These are phyloP conservation scores for Umbilicaria muhlenbergii DNA, from an alignment of 495 filamentous ascomycete species.

Conservation along the genomic window DNA sequence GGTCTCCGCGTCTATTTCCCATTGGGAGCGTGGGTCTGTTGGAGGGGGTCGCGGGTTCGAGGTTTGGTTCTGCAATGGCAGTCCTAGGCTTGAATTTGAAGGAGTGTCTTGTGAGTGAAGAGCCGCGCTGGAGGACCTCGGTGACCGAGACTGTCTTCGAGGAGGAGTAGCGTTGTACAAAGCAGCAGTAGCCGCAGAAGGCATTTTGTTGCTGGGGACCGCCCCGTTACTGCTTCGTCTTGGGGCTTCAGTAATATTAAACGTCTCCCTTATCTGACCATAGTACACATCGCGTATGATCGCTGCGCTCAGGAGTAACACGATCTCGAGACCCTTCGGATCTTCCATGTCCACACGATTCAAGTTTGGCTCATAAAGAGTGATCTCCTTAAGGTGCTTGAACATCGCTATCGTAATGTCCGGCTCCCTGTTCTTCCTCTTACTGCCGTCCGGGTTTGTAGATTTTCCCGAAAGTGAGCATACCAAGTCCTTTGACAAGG, in stretches of 20 bases:
- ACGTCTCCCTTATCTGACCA: conserved; percentile 46
- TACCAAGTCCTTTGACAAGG: conserved; percentile 67
- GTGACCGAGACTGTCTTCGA: not conserved
- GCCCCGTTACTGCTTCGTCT: conserved; percentile 9
- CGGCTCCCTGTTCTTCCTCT: conserved; percentile 68
- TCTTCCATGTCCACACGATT: conserved; percentile 86
- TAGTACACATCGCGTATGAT: conserved; percentile 84
- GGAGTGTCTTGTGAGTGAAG: conserved; percentile 8
- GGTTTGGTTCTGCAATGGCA: conserved; percentile 9
- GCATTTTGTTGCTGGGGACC: conserved; percentile 7
- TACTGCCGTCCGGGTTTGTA: conserved; percentile 41
- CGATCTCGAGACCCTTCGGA: conserved; percentile 81
- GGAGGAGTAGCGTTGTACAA: conserved; percentile 4
- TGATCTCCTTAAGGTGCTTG: conserved; percentile 48
- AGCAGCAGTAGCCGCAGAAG: not conserved
- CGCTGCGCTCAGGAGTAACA: conserved; percentile 64
- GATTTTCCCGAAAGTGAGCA: conserved; percentile 68
- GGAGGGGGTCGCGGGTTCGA: conserved; percentile 11
- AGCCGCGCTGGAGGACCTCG: conserved; percentile 8
- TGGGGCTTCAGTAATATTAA: conserved; percentile 51
- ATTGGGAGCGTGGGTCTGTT: conserved; percentile 37
- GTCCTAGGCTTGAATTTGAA: conserved; percentile 13
- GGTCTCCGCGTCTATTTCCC: conserved; percentile 47
- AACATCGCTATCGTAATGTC: conserved; percentile 88
- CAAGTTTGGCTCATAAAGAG: conserved; percentile 85